Conservation (phyloP, 1,139 yeast genomes). For the Chernovozyma aurita region DNA sequence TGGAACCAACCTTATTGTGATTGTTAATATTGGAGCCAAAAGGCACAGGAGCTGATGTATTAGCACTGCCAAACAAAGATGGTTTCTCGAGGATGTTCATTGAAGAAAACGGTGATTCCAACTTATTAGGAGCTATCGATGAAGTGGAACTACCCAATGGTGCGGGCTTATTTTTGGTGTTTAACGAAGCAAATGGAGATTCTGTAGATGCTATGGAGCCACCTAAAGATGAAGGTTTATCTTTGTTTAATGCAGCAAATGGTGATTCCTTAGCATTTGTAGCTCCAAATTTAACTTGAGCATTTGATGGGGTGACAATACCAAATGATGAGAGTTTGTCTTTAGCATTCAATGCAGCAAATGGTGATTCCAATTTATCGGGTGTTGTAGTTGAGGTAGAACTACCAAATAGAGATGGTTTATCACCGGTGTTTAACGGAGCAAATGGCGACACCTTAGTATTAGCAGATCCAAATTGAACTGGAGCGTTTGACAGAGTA, state of each 20-base stretch:
- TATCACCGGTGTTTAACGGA: background rate
- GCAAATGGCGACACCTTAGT: background rate
- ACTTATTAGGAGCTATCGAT: too few species aligned
- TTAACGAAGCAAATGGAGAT: background rate
- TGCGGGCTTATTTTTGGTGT: background rate
- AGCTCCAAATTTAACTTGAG: too few species aligned
- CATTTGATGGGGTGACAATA: background rate
- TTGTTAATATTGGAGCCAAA: too few species aligned
- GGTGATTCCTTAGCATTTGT: slow-evolving; percentile 3
- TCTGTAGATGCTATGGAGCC: background rate
- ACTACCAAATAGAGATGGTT: slow-evolving; percentile 1
- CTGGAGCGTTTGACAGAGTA: background rate
- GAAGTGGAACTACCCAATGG: too few species aligned
- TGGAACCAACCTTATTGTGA: too few species aligned
- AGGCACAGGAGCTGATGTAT: too few species aligned
- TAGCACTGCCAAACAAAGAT: too few species aligned
- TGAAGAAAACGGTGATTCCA: too few species aligned
- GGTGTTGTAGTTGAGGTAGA: slow-evolving; percentile 1
- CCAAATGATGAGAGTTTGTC: background rate
- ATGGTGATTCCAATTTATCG: background rate
- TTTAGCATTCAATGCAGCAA: background rate
- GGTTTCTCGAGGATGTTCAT: too few species aligned
- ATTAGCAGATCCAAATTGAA: background rate
- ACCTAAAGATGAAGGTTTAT: background rate
- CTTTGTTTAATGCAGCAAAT: slow-evolving; percentile 1